A percentile compares a stretch with the other conserved stretches of the same genome.
phyloP scores from a whole-genome alignment of 2,329 filamentous ascomycete species.

The Plectosphaerella sp. region DNA sequence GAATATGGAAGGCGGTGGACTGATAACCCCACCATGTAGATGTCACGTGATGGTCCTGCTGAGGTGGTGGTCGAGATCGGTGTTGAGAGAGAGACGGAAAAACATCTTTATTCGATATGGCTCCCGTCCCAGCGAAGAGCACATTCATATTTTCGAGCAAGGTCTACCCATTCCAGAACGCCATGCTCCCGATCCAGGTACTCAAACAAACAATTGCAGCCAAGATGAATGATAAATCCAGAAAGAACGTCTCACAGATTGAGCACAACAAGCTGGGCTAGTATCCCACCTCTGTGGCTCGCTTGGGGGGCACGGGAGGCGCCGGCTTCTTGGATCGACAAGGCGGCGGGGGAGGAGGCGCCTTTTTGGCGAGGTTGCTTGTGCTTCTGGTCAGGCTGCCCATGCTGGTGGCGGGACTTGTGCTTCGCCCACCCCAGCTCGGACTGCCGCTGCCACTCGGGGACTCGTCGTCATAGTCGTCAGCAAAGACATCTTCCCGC shows the following conservation, averaged over 20 bases:
- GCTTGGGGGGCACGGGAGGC: conserved; percentile 34
- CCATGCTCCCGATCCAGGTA: conserved; percentile 3
- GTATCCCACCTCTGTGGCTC: conserved; percentile 20
- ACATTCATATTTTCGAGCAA: too few relatives aligned
- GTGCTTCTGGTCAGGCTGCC: conserved; percentile 47
- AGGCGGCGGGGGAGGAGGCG: conserved; percentile 40
- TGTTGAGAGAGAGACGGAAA: too few relatives aligned
- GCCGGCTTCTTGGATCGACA: conserved; percentile 49
- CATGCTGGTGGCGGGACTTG: conserved; percentile 53
- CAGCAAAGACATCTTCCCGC: conserved; percentile 41
- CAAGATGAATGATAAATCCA: background rate
- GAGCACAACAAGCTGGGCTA: conserved; percentile 4
- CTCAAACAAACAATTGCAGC: background rate
- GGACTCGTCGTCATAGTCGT: conserved; percentile 44
- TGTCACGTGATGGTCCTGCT: too few relatives aligned
- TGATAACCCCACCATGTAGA: too few relatives aligned
- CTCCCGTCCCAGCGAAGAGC: too few relatives aligned
- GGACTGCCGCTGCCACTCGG: conserved; percentile 48
- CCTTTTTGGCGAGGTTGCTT: conserved; percentile 24
- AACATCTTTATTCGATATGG: too few relatives aligned
- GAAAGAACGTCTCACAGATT: too few relatives aligned
- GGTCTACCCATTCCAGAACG: conserved; percentile 3
- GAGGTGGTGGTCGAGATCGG: too few relatives aligned
- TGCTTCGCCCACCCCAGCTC: conserved; percentile 44
- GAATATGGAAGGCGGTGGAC: too few relatives aligned